Conservation (phyloP, 2,329 filamentous ascomycete genomes). For the Clonostachys chloroleuca region DNA sequence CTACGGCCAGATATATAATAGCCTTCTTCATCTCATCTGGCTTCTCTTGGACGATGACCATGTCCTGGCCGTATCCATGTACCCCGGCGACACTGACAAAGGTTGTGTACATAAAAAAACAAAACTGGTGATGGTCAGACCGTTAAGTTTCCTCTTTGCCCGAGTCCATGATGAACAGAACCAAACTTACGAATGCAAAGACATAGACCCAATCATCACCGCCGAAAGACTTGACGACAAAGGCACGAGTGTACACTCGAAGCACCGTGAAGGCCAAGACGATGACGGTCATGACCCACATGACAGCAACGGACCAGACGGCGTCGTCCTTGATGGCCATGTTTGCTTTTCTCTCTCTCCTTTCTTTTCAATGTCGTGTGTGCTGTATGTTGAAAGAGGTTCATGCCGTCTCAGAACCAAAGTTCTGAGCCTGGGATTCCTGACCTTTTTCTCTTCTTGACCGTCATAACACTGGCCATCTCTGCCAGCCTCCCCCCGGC, state of each 20-base stretch:
- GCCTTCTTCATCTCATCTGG: not conserved
- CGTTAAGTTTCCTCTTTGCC: conserved; percentile 25
- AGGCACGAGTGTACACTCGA: conserved; percentile 25
- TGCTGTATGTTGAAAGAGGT: too few relatives aligned
- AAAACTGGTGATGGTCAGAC: conserved; percentile 18
- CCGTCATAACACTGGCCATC: too few relatives aligned
- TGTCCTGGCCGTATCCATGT: conserved; percentile 22
- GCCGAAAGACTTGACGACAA: conserved; percentile 29
- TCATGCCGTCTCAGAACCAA: too few relatives aligned
- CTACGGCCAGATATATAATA: conserved; percentile 12
- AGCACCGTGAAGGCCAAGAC: conserved; percentile 11
- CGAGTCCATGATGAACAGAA: conserved; percentile 22
- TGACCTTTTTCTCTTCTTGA: too few relatives aligned
- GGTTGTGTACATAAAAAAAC: conserved; percentile 8
- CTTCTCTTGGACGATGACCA: conserved; percentile 2
- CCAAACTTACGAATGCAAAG: conserved; percentile 19
- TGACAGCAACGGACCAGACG: conserved; percentile 2
- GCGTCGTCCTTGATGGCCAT: not conserved
- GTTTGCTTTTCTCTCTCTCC: too few relatives aligned
- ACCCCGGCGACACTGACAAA: conserved; percentile 16
- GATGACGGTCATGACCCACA: conserved; percentile 16
- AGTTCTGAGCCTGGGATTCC: too few relatives aligned
- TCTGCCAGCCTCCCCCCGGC: too few relatives aligned
- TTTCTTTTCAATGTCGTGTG: too few relatives aligned
- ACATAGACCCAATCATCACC: conserved; percentile 32